These are phyloP conservation scores for Albugo candida DNA, from an alignment of 352 stramenopile species.

Conservation along the genomic window DNA sequence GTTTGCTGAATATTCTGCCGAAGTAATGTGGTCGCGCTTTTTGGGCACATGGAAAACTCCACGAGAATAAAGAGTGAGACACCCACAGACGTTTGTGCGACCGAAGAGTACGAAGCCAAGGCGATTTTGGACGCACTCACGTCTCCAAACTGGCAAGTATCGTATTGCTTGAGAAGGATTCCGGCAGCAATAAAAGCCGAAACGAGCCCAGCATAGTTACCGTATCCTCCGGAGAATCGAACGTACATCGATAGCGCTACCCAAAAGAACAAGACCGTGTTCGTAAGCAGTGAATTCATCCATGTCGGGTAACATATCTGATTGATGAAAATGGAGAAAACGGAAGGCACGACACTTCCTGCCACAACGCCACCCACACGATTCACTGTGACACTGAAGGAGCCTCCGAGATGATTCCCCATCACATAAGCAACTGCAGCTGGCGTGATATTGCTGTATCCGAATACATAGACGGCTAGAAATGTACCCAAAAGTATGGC, in stretches of 20 bases:
- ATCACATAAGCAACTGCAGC: conserved; percentile 54
- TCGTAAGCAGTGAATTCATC: conserved; percentile 21
- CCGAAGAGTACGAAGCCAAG: conserved; percentile 51
- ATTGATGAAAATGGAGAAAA: conserved; percentile 71
- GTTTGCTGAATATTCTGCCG: conserved; percentile 60
- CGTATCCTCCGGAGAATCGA: conserved; percentile 38
- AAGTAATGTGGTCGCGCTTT: conserved; percentile 42
- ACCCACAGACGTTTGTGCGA: conserved; percentile 58
- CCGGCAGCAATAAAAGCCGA: conserved; percentile 48
- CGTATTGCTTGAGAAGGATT: conserved; percentile 30
- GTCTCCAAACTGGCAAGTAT: conserved; percentile 16
- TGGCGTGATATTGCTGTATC: conserved; percentile 40
- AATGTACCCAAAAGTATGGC: conserved; percentile 47
- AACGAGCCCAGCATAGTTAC: conserved; percentile 42
- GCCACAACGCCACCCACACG: conserved; percentile 67
- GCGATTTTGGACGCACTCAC: conserved; percentile 13
- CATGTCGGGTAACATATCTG: conserved; percentile 20
- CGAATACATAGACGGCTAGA: conserved; percentile 53
- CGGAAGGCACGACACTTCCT: conserved; percentile 55
- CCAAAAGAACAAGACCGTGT: conserved; percentile 47
- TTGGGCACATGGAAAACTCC: conserved; percentile 39
- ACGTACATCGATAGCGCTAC: conserved; percentile 61
- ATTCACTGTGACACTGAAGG: conserved; percentile 65
- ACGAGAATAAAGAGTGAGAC: conserved; percentile 63
- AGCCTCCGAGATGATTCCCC: conserved; percentile 55